Evolutionary conservation across 2,329 filamentous ascomycete species (phyloP), one percentile per base, ranked within the genome.

Genomic region (Aspergillus vadensis): DNA sequence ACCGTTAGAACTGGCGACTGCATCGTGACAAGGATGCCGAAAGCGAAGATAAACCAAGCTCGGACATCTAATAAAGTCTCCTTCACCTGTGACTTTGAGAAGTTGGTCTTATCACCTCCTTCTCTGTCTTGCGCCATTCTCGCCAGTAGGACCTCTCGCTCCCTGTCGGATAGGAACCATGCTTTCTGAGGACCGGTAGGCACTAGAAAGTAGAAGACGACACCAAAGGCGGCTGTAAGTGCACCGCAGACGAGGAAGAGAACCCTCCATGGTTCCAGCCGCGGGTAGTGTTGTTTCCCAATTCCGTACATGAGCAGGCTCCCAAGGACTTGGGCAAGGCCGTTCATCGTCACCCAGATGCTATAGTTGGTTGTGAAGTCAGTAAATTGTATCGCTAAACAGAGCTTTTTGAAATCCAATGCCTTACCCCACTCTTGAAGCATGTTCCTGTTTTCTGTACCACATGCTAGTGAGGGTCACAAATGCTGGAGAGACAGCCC

Each of bases 211-310:
- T 76, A 80, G 68, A 85, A 84, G 0, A 75, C 58, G 0, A 81
- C 67, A 1, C 82, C 82, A 7, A 74, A 72, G 1, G 71, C 69
- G 2, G 74, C 65, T 0, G 82, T 84, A 7, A 83, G 60, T 0
- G 76, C 78, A n/a, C 82, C 82, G 58, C 79, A 83, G 12, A 85
- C 73, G 30, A 84, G 69, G 65, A 84, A 84, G 39, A 84, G 67
- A 0, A 75, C 69, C 36, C 81, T 71, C 82, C 82, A 85, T 0
- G 80, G 76, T 0, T 73, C 74, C 4, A 85, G 68, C 0, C 72
- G 55, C 2, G 79, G 65, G 0, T 62, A 66, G 57, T 80, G 77
- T 61, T 77, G 32, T 14, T 77, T 41, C 10, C 80, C 82, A 55
- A 84, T 81, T 38, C 81, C 80, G 63, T 83, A 83, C 79, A 82